phyloP scores from a whole-genome alignment of 441 rosid genomes.

The Gossypium gossypioides region DNA sequence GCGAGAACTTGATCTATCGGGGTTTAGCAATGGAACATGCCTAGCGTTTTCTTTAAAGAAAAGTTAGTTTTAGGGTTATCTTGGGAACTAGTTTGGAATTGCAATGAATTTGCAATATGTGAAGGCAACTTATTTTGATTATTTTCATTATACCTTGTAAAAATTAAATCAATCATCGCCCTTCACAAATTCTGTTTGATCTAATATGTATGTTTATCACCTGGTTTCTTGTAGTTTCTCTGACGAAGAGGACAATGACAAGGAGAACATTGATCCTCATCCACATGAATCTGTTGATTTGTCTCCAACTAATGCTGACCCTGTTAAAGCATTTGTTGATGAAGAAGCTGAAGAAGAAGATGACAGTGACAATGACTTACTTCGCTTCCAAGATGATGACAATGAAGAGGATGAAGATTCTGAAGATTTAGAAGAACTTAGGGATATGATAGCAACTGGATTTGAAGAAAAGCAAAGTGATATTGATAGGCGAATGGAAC shows the following conservation, averaged over 20 bases:
- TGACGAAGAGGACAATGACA: conserved; percentile 55
- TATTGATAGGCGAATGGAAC: conserved; percentile 65
- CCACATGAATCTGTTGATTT: conserved; percentile 22
- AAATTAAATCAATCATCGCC: not conserved
- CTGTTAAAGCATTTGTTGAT: conserved; percentile 72
- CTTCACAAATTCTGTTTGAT: not conserved
- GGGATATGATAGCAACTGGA: conserved; percentile 62
- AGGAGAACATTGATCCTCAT: conserved; percentile 42
- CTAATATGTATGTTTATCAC: conserved; percentile 4
- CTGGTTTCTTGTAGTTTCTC: conserved; percentile 34
- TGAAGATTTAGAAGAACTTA: conserved; percentile 53
- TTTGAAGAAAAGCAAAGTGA: conserved; percentile 62
- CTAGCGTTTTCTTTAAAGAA: not conserved
- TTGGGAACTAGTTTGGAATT: not conserved
- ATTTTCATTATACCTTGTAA: not conserved
- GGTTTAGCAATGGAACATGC: not conserved
- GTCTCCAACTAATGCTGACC: conserved; percentile 50
- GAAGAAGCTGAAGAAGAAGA: conserved; percentile 93
- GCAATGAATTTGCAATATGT: not conserved
- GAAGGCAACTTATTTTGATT: not conserved
- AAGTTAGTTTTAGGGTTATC: not conserved
- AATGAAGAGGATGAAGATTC: conserved; percentile 71
- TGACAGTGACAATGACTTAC: conserved; percentile 78
- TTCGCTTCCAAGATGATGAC: conserved; percentile 54
- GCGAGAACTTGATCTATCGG: not conserved